A percentile compares a stretch with the other conserved stretches of the same genome.
phyloP scores from a whole-genome alignment of 2,329 filamentous ascomycete species.

The Trichoderma cornu-damae region DNA sequence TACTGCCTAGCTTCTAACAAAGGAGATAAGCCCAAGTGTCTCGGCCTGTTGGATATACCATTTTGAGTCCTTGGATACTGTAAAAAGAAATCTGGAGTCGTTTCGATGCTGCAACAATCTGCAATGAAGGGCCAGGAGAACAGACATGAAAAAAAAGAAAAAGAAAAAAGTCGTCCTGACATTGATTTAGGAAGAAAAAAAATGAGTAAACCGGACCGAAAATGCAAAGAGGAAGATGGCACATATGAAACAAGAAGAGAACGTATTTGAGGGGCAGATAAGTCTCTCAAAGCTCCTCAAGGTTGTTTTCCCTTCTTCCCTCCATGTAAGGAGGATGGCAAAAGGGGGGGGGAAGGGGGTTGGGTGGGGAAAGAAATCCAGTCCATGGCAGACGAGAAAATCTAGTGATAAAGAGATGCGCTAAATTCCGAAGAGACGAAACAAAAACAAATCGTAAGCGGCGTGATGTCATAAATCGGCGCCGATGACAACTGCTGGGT shows the following conservation, averaged over 20 bases:
- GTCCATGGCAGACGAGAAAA: constrained; percentile 3
- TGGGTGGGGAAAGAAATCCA: not conserved
- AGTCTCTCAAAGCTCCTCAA: not conserved
- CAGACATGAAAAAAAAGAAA: not conserved
- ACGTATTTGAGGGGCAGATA: not conserved
- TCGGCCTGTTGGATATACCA: not conserved
- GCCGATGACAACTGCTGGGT: constrained; percentile 19
- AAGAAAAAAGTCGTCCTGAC: constrained; percentile 4
- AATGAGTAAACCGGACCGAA: not conserved
- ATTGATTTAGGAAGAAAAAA: constrained; percentile 1
- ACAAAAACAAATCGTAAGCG: constrained; percentile 29
- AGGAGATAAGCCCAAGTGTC: not conserved
- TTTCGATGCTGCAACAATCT: not conserved
- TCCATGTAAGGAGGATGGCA: not conserved
- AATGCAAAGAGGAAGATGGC: constrained; percentile 9
- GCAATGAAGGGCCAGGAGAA: too few relatives aligned
- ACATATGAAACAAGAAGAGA: constrained; percentile 1
- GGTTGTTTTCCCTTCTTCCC: not conserved
- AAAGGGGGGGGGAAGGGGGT: not conserved
- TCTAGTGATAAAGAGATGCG: constrained; percentile 9
- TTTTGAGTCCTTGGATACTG: not conserved
- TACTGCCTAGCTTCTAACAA: not conserved
- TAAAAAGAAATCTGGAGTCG: not conserved
- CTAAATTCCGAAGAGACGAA: constrained; percentile 16
- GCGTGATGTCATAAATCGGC: constrained; percentile 33